These are phyloP conservation scores for Cordyceps militaris DNA, from an alignment of 2,329 filamentous ascomycete genomes.

Conservation along the genomic window DNA sequence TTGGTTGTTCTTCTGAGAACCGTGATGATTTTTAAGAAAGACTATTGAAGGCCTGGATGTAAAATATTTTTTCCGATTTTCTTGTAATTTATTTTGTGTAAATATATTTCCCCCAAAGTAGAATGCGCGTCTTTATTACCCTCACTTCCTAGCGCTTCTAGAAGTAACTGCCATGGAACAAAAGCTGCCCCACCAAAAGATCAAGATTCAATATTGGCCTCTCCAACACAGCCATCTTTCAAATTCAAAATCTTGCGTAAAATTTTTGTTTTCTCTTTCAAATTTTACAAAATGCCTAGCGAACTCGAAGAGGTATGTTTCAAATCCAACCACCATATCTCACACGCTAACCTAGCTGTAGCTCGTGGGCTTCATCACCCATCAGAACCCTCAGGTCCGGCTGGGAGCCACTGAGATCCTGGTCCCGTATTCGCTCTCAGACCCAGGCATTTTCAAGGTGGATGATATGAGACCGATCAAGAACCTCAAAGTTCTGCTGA, in stretches of 20 bases:
- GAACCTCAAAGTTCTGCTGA: slow-evolving; percentile 79
- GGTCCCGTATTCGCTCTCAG: slow-evolving; percentile 68
- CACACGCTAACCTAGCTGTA: slow-evolving; percentile 28
- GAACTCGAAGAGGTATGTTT: slow-evolving; percentile 64
- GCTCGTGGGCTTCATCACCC: slow-evolving; percentile 89
- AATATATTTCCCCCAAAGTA: too few relatives aligned
- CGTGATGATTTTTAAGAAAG: background rate
- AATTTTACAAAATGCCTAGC: slow-evolving; percentile 54
- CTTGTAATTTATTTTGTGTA: background rate
- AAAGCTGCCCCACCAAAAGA: slow-evolving; percentile 9
- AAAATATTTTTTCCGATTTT: background rate
- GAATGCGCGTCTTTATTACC: background rate
- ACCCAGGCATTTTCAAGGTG: slow-evolving; percentile 77
- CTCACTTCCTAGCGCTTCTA: background rate
- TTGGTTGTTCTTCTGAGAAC: background rate
- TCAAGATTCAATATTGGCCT: slow-evolving; percentile 11
- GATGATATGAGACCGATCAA: slow-evolving; percentile 71
- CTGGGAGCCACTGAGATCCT: slow-evolving; percentile 80
- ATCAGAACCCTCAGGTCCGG: slow-evolving; percentile 86
- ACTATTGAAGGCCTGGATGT: background rate
- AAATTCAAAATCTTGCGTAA: slow-evolving; percentile 11
- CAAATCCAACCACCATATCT: background rate
- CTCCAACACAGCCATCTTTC: slow-evolving; percentile 10
- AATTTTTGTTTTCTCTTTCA: background rate
- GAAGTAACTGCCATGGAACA: background rate